Conservation (phyloP, 2,329 filamentous ascomycete genomes). For the Clonostachys solani region DNA sequence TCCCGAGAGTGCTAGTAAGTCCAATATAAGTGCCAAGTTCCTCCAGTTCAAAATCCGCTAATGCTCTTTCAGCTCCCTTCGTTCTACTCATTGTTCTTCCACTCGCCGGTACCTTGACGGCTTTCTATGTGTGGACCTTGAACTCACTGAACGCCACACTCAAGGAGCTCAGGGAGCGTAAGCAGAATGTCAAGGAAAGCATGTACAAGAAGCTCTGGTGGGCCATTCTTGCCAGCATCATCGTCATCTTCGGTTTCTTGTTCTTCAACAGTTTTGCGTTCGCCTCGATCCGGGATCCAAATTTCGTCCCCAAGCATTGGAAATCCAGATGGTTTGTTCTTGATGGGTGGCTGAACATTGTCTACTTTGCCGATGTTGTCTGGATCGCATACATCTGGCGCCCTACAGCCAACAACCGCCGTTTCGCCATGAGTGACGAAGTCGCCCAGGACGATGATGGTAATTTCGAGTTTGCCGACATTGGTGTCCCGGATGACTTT, state of each 20-base stretch:
- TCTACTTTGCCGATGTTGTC: constrained; percentile 89
- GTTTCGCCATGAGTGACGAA: constrained; percentile 99
- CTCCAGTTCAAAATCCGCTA: not conserved
- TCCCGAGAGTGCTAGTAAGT: constrained; percentile 73
- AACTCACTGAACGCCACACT: constrained; percentile 93
- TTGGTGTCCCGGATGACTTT: constrained; percentile 69
- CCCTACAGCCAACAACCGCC: constrained; percentile 91
- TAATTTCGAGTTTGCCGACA: constrained; percentile 87
- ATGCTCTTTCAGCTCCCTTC: constrained; percentile 60
- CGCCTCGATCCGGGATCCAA: constrained; percentile 75
- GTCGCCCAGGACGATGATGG: constrained; percentile 98
- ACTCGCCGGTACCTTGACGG: constrained; percentile 85
- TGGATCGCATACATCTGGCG: constrained; percentile 96
- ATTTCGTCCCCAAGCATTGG: constrained; percentile 96
- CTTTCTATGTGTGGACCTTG: constrained; percentile 98
- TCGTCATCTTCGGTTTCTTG: constrained; percentile 97
- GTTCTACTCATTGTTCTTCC: constrained; percentile 92
- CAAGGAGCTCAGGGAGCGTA: constrained; percentile 91
- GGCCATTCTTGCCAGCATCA: constrained; percentile 87
- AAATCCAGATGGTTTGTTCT: constrained; percentile 96
- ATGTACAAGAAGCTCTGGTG: constrained; percentile 99
- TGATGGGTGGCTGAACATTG: constrained; percentile 94
- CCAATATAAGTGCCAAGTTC: not conserved
- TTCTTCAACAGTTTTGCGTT: constrained; percentile 98
- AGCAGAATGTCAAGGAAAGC: constrained; percentile 85